These are phyloP conservation scores for Capsicum rhomboideum DNA, from an alignment of 257 asterid species.

Conservation along the genomic window DNA sequence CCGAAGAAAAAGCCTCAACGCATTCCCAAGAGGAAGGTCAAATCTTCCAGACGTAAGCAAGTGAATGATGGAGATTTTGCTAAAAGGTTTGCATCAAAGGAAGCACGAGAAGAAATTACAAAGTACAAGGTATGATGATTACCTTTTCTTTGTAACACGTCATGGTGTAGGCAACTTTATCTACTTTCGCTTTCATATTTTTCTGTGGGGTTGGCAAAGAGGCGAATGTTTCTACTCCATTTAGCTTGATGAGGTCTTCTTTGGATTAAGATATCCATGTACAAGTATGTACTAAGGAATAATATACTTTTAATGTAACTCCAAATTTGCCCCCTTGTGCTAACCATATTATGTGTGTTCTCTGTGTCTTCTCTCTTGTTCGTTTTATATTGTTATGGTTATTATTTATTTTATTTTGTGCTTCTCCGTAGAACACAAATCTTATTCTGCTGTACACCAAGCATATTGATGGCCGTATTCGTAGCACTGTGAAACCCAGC, in stretches of 20 bases:
- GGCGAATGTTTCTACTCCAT: not conserved
- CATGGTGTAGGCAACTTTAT: not conserved
- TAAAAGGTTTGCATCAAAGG: constrained; percentile 54
- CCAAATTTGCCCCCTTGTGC: not conserved
- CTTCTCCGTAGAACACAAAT: not conserved
- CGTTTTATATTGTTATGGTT: not conserved
- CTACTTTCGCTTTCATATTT: not conserved
- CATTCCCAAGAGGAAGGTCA: constrained; percentile 32
- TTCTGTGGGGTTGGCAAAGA: not conserved
- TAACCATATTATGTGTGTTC: not conserved
- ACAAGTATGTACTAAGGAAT: not conserved
- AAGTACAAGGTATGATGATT: constrained; percentile 54
- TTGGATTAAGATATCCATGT: not conserved
- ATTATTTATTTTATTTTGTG: not conserved
- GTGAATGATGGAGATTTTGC: constrained; percentile 46
- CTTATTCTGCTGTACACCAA: not conserved
- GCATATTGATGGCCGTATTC: not conserved
- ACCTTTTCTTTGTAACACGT: not conserved
- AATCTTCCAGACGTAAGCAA: constrained; percentile 39
- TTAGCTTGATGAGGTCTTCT: not conserved
- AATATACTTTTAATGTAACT: not conserved
- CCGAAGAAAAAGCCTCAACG: constrained; percentile 50
- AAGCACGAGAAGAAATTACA: constrained; percentile 61
- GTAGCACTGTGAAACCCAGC: not conserved
- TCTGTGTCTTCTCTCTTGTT: not conserved